These are phyloP conservation scores for Malassezia obtusa DNA, from an alignment of 1,284 basidiomycete genomes.

Conservation along the genomic window DNA sequence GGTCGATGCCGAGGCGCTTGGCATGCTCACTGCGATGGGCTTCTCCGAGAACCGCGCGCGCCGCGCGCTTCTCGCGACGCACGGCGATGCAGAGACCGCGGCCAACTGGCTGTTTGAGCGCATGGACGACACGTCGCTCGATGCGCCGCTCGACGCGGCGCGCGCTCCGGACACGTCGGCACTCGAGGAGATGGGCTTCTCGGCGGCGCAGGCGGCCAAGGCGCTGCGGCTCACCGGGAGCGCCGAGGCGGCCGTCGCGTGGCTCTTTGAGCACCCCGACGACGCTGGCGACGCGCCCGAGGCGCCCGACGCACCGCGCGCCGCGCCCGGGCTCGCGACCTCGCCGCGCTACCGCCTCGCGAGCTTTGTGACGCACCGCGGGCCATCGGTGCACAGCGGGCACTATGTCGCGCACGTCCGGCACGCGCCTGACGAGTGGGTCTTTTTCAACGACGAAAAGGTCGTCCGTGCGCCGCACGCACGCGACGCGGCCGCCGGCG, in stretches of 20 bases:
- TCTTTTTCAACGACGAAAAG: constrained; percentile 16
- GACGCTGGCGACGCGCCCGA: constrained; percentile 59
- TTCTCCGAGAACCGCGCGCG: constrained; percentile 38
- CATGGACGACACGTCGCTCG: constrained; percentile 90
- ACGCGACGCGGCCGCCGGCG: background rate
- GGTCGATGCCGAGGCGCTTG: constrained; percentile 34
- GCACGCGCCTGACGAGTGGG: constrained; percentile 13
- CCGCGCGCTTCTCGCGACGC: constrained; percentile 71
- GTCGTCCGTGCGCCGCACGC: constrained; percentile 6
- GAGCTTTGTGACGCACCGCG: constrained; percentile 17
- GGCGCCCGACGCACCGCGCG: background rate
- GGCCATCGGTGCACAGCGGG: constrained; percentile 21
- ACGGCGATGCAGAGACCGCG: constrained; percentile 65
- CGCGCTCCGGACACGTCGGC: constrained; percentile 49
- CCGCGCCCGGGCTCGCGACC: background rate
- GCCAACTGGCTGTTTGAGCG: constrained; percentile 93
- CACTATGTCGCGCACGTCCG: constrained; percentile 82
- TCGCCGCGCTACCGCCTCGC: constrained; percentile 5
- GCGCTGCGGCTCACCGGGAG: constrained; percentile 75
- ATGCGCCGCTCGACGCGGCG: constrained; percentile 59
- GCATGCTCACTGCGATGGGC: constrained; percentile 38
- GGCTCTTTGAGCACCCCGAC: constrained; percentile 91
- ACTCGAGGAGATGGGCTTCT: constrained; percentile 90
- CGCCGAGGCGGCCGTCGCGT: constrained; percentile 78
- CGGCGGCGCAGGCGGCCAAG: constrained; percentile 69